A percentile compares a stretch with the other conserved stretches of the same genome.
Evolutionary conservation across 129 eudicot genomes (phyloP).

Genomic region (Artemisia argyi): DNA sequence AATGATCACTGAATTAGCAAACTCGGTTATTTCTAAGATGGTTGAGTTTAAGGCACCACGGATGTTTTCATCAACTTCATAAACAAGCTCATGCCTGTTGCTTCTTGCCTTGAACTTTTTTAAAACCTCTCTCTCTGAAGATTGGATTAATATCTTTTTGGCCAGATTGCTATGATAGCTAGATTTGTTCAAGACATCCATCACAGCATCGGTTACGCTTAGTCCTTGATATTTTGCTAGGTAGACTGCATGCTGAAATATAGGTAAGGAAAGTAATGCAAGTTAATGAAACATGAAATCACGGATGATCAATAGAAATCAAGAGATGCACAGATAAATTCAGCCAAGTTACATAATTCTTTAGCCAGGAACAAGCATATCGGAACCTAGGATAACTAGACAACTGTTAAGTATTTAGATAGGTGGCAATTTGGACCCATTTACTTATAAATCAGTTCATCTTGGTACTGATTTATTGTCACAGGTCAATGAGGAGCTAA

Average conservation of each 20-base stretch:
- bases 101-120: conserved; percentile 37
- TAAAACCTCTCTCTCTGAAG: conserved; percentile 55
- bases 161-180: conserved; percentile 25
- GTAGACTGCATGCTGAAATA: conserved; percentile 63
- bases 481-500: not conserved
- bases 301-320: no score
- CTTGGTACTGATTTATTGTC: no score
- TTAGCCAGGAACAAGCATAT: no score
- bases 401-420: no score
- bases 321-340: no score
- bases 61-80: conserved; percentile 52
- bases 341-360: no score
- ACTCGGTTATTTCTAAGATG: conserved; percentile 48
- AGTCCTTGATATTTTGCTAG: conserved; percentile 53
- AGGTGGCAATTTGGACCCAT: not conserved
- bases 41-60: conserved; percentile 57
- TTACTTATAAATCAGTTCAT: not conserved
- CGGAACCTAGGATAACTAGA: no score
- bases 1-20: conserved; percentile 59
- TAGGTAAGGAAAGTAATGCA: not conserved
- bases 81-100: conserved; percentile 52
- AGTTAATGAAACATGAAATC: not conserved
- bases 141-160: conserved; percentile 57
- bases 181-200: conserved; percentile 41
- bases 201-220: conserved; percentile 52